These are phyloP conservation scores for Canavalia gladiata DNA, from an alignment of 306 rosid genomes.

Conservation along the genomic window DNA sequence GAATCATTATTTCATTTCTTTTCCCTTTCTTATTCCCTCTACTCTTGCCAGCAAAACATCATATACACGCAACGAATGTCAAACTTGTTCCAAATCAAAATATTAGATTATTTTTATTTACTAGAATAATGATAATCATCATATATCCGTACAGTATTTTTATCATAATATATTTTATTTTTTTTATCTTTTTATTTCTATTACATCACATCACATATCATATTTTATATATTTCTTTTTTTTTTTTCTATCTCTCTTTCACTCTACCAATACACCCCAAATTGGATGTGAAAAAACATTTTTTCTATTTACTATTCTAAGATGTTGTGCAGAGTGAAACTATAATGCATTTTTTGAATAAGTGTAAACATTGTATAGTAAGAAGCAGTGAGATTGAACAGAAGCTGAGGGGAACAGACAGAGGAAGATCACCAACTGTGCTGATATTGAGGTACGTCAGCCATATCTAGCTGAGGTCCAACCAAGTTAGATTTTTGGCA, in stretches of 20 bases:
- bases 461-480: conserved; percentile 16
- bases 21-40: background rate
- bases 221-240: too few species aligned
- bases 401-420: conserved; percentile 1
- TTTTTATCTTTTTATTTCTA: too few species aligned
- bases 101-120: background rate
- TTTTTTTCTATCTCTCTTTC: too few species aligned
- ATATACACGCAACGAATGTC: background rate
- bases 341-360: background rate
- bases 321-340: background rate
- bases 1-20: background rate
- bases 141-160: too few species aligned
- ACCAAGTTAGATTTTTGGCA: conserved; percentile 21
- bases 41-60: background rate
- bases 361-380: background rate
- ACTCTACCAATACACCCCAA: too few species aligned
- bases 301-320: background rate
- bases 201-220: too few species aligned
- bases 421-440: conserved; percentile 18
- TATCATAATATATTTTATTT: too few species aligned
- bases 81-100: conserved; percentile 2
- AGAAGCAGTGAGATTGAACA: background rate
- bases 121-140: too few species aligned
- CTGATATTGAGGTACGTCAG: conserved; percentile 20
- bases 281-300: too few species aligned